phyloP scores from a whole-genome alignment of 257 asterid genomes.

The Solanum lycopersicoides region DNA sequence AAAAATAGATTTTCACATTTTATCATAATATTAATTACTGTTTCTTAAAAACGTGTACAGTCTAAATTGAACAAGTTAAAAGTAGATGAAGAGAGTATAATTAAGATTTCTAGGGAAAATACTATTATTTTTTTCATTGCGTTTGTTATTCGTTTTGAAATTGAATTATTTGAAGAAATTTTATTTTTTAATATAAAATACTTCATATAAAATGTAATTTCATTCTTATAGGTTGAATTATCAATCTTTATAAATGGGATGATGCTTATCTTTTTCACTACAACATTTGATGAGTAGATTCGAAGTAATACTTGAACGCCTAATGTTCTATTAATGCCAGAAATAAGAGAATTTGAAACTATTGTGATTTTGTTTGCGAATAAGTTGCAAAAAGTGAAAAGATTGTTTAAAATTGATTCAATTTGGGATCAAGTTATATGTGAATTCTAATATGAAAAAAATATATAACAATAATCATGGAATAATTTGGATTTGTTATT shows the following conservation, averaged over 20 bases:
- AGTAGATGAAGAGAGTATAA: fast-evolving
- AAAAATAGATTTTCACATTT: too few species aligned
- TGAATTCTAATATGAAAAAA: not conserved
- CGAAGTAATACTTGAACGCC: not conserved
- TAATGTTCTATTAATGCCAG: not conserved
- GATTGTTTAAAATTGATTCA: not conserved
- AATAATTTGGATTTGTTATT: not conserved
- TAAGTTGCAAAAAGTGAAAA: not conserved
- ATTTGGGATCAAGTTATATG: not conserved
- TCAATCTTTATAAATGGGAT: not conserved
- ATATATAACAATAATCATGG: not conserved
- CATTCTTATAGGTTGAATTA: not conserved
- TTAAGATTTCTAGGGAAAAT: not conserved
- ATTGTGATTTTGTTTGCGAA: not conserved
- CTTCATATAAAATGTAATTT: not conserved
- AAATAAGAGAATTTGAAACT: not conserved
- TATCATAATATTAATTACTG: not conserved
- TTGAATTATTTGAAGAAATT: not conserved
- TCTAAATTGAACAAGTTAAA: not conserved
- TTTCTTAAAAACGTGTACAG: not conserved
- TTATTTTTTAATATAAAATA: not conserved
- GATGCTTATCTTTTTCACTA: not conserved
- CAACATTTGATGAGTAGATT: not conserved
- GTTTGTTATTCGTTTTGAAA: not conserved
- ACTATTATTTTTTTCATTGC: not conserved